phyloP scores from a whole-genome alignment of 495 filamentous ascomycete genomes.

The Tetracladium marchalianum region DNA sequence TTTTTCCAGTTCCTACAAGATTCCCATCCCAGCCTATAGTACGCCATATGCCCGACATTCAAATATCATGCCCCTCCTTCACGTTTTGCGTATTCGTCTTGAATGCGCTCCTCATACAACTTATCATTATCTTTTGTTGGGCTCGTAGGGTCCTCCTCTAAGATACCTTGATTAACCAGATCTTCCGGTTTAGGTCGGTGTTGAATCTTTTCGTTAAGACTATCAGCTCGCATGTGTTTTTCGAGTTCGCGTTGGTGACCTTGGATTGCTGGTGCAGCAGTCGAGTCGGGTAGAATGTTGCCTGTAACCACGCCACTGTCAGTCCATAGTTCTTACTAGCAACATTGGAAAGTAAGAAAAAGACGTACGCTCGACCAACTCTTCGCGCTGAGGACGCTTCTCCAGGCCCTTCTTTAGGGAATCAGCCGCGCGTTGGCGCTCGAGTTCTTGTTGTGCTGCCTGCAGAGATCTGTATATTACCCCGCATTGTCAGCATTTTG shows the following conservation, averaged over 20 bases:
- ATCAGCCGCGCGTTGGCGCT: conserved; percentile 53
- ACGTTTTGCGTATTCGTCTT: conserved; percentile 29
- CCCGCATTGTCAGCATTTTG: conserved; percentile 4
- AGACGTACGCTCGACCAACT: conserved; percentile 60
- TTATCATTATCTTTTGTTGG: conserved; percentile 14
- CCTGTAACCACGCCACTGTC: conserved; percentile 29
- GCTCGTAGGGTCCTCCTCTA: conserved; percentile 50
- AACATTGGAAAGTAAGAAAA: conserved; percentile 2
- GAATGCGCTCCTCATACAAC: conserved; percentile 19
- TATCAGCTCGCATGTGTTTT: conserved; percentile 76
- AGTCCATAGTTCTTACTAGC: not conserved
- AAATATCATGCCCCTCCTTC: conserved; percentile 25
- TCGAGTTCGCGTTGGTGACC: conserved; percentile 73
- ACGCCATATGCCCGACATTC: not conserved
- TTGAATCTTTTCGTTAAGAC: conserved; percentile 71
- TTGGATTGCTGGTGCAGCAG: conserved; percentile 62
- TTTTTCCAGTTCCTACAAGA: not conserved
- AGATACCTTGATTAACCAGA: conserved; percentile 67
- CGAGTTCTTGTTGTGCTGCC: conserved; percentile 49
- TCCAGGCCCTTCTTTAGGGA: conserved; percentile 57
- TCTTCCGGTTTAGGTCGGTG: conserved; percentile 65
- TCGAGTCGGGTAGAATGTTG: conserved; percentile 75
- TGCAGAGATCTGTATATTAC: conserved; percentile 45
- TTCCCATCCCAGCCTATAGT: not conserved
- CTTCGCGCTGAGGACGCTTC: conserved; percentile 52